Conservation (phyloP, 306 rosid genomes). For the Pyrus bretschneideri region DNA sequence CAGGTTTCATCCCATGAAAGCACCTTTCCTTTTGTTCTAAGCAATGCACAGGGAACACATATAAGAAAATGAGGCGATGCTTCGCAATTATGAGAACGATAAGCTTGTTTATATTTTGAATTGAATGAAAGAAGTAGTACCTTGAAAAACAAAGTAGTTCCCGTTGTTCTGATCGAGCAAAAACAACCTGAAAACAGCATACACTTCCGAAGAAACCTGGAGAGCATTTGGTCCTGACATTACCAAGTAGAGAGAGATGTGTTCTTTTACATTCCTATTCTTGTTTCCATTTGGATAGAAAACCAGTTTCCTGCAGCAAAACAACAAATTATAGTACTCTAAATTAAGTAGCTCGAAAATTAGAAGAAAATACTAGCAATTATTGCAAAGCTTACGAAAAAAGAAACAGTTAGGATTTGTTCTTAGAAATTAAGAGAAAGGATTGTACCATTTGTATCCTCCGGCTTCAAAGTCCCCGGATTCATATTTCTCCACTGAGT, state of each 20-base stretch:
- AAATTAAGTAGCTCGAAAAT: background rate
- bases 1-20: conserved; percentile 44
- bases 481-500: conserved; percentile 40
- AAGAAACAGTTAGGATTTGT: too few species aligned
- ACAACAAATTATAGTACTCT: background rate
- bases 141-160: conserved; percentile 45
- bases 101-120: background rate
- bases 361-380: background rate
- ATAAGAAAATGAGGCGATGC: background rate
- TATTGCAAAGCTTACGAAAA: conserved; percentile 25
- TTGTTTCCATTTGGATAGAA: conserved; percentile 61
- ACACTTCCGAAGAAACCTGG: too few species aligned
- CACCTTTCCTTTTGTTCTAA: conserved; percentile 50
- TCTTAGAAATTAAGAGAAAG: too few species aligned
- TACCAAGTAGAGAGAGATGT: too few species aligned
- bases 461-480: background rate
- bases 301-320: conserved; percentile 50
- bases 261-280: conserved; percentile 20
- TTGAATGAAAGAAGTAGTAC: background rate
- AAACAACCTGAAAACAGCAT: conserved; percentile 26
- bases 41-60: background rate
- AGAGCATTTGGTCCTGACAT: too few species aligned
- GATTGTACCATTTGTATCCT: too few species aligned
- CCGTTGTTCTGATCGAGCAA: conserved; percentile 53
- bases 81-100: background rate